Evolutionary conservation across 2,329 filamentous ascomycete genomes (phyloP), one percentile per base, ranked within the genome.

Genomic region (Westerdykella sp.): DNA sequence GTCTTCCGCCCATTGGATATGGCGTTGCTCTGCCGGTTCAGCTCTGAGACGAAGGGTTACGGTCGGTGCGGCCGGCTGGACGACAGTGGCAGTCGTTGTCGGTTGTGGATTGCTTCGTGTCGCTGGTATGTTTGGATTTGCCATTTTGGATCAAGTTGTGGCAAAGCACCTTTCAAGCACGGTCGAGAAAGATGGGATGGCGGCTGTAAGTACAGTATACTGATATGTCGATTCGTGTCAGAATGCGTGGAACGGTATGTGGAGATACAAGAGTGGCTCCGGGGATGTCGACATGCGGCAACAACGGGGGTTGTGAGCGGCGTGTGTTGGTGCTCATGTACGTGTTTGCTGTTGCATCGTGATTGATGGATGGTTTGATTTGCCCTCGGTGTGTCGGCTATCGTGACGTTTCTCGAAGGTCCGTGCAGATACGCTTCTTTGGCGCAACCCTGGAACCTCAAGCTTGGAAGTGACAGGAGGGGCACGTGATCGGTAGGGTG

Each of bases 121-220:
- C 23, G 53, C 45, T 57, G 62, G 60, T 37, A 38, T 55, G 45
- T 43, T 50, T 40, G 54, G 37, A 40, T 48, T 51, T n/a, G 57
- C 46, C 59, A 93, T 97, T 60, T 87, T 96, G 22, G 89, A 96
- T 88, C 51, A 89, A 95, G 66, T 95, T 95, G 56, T 90, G 95
- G 23, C 85, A 34, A 35, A 43, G 32, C 40, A 34, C 41, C 35
- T 37, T 42, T 52, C 41, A 45, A 53, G 53, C 41, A 50, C 41
- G 41, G 37, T 45, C 18, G 18, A 21, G 6, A 46, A 49, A 41
- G 44, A 47, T 46, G 53, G 49, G 49, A 43, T 47, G 47, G 43
- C 37, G 46, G 50, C 35, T 37, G n/a, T 34, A 21, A 42, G 39
- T 31, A 34, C 31, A 39, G 34, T 40, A 37, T 22, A 44, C 42